Conservation (phyloP, 2,329 filamentous ascomycete species). For the Pseudonectria foliicola region DNA sequence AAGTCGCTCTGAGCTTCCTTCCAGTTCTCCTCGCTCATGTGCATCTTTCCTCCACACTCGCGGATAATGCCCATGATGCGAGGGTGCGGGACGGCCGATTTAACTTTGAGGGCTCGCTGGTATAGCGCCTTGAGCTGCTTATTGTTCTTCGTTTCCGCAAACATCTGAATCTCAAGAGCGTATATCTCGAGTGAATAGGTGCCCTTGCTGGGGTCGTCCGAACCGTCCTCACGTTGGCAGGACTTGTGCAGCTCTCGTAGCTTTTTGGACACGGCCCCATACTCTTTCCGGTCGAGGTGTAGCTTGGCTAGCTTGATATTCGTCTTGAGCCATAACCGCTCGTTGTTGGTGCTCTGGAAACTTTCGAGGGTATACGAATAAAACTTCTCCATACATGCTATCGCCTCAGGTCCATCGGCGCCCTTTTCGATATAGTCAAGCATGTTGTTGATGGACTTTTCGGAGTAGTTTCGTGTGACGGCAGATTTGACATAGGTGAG, state of each 20-base stretch:
- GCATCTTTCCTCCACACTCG: slow-evolving; percentile 99
- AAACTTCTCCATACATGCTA: slow-evolving; percentile 85
- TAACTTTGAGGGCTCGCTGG: slow-evolving; percentile 81
- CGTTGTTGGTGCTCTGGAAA: slow-evolving; percentile 96
- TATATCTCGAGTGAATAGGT: slow-evolving; percentile 96
- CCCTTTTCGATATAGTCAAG: slow-evolving; percentile 95
- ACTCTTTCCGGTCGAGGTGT: slow-evolving; percentile 87
- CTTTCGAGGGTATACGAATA: slow-evolving; percentile 89
- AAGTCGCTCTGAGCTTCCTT: slow-evolving; percentile 95
- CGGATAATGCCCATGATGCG: slow-evolving; percentile 99
- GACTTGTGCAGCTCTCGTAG: slow-evolving; percentile 81
- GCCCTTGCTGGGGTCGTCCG: slow-evolving; percentile 88
- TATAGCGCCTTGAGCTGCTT: slow-evolving; percentile 93
- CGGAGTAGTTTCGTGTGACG: slow-evolving; percentile 95
- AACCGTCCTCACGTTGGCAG: slow-evolving; percentile 80
- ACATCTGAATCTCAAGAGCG: slow-evolving; percentile 97
- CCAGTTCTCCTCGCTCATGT: slow-evolving; percentile 99
- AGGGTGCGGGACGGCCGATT: slow-evolving; percentile 94
- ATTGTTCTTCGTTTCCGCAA: slow-evolving; percentile 93
- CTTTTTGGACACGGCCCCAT: slow-evolving; percentile 70
- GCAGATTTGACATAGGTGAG: slow-evolving; percentile 96
- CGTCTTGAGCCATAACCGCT: slow-evolving; percentile 94
- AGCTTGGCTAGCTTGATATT: slow-evolving; percentile 94
- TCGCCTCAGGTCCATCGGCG: slow-evolving; percentile 59
- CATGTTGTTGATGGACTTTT: slow-evolving; percentile 99